Percentiles rank a stretch among this genome's conserved stretches.
Evolutionary conservation across 352 stramenopile species (phyloP).

Genomic region (Salisapilia sapeloensis): DNA sequence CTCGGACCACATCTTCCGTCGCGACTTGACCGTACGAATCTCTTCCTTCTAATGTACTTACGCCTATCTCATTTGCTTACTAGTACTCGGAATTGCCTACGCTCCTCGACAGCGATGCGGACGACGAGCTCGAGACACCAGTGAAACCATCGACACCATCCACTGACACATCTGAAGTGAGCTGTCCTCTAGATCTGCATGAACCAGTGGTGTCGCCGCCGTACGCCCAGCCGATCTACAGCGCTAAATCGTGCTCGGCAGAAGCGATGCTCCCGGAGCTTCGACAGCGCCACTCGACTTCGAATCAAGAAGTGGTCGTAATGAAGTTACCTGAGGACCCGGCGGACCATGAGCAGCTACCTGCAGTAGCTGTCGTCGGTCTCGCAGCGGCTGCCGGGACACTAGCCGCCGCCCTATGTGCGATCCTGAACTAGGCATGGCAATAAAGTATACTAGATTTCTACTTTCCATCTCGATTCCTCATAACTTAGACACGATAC

Average conservation of each 20-base stretch:
- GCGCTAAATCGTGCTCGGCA: constrained; percentile 1
- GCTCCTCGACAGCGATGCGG: constrained; percentile 29
- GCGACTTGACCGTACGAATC: constrained; percentile 19
- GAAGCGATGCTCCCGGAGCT: no score
- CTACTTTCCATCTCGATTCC: no score
- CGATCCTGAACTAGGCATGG: constrained; percentile 26
- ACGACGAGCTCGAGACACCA: constrained; percentile 35
- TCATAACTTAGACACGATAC: no score
- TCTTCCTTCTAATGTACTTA: constrained; percentile 3
- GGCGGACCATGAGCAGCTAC: constrained; percentile 13
- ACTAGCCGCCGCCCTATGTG: constrained; percentile 33
- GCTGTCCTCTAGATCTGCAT: no score
- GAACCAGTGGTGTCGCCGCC: no score
- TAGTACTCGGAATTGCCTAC: constrained; percentile 12
- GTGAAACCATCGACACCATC: constrained; percentile 9
- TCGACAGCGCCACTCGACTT: no score
- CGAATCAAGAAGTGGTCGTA: no score
- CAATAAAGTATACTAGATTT: background rate
- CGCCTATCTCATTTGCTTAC: background rate
- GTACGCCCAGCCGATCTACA: no score
- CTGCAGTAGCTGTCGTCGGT: constrained; percentile 20
- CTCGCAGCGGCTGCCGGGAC: constrained; percentile 39
- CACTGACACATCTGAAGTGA: no score
- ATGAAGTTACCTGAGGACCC: no score
- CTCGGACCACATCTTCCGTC: constrained; percentile 54